Percentiles rank a stretch among this genome's conserved stretches.
These are phyloP conservation scores for Azolla pinnata DNA, from an alignment of 75 land plant species.

Conservation along the genomic window DNA sequence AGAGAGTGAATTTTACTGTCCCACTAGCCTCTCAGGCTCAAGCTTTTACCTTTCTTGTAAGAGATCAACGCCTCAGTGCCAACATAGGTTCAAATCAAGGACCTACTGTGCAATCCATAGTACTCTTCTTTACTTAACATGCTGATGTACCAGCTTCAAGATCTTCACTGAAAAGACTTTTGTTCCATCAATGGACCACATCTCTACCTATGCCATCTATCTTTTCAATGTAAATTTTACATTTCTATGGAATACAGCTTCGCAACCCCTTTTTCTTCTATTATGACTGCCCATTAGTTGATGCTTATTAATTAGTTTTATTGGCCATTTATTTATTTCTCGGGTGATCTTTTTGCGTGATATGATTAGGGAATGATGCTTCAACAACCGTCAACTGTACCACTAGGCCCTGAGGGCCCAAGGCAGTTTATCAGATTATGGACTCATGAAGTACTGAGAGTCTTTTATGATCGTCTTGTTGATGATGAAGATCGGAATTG, in stretches of 20 bases:
- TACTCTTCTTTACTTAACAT: no score
- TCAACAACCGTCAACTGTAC: constrained; percentile 28
- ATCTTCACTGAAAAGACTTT: not conserved
- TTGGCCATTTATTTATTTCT: no score
- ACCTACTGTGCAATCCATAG: no score
- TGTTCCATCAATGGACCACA: no score
- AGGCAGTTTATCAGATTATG: constrained; percentile 26
- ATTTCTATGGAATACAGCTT: no score
- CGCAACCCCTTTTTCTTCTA: no score
- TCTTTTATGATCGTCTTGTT: constrained; percentile 36
- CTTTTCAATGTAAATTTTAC: no score
- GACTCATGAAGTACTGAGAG: constrained; percentile 32
- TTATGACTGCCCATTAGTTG: no score
- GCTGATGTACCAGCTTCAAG: not conserved
- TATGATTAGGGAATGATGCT: constrained; percentile 32
- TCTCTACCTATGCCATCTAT: no score
- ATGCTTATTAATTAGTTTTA: not conserved
- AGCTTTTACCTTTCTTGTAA: not conserved
- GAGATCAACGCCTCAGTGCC: constrained; percentile 1
- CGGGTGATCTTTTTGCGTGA: not conserved
- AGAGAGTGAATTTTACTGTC: not conserved
- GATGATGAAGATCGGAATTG: constrained; percentile 39
- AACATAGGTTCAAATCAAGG: constrained; percentile 1
- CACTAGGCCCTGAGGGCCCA: constrained; percentile 24
- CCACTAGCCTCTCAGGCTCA: constrained; percentile 6